Evolutionary conservation across 225 moss, liverwort and hornwort genomes (phyloP), one percentile per base, ranked within the genome.

Genomic region (Sphagnum contortum): DNA sequence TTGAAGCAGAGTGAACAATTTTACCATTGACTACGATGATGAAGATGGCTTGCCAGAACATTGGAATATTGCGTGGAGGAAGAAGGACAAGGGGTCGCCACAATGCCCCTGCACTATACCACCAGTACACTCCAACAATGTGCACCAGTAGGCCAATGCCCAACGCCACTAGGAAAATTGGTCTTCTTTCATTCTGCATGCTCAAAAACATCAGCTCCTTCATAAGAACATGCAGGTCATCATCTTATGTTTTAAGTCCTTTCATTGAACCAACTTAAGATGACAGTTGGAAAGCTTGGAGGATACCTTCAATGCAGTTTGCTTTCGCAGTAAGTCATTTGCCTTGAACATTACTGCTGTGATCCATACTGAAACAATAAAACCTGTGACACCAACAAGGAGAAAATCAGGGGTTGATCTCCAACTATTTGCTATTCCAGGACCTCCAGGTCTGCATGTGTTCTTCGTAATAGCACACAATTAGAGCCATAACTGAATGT

Each of bases 31-130:
- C 83, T 71, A 94, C 88, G 66, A 94, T 91, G 63, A 91, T 74
- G 72, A 94, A 94, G 59, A 94, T 91, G 44, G 87, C 88, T 80
- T 91, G 91, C 94, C 94, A 91, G 70, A 94, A 94, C 71, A 75
- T 77, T 45, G 94, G 94, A 59, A 94, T 94, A 49, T 85, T 83
- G 63, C 75, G 79, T 48, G 94, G 94, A 12, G 94, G 94, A 45
- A 87, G 75, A 67, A 94, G 65, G 57, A 87, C 77, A 50, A 94
- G 58, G 4, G 94, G 94, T 67, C 91, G 88, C 91, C 94, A 94
- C 57, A 94, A 81, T 70, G 90, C 76, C 67, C 89, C 91, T 59
- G 66, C 80, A 11, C 75, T 83, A 64, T 87, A 89, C 94, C 94
- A 94, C 91, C 91, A 94, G 76, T 91, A 94, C 65, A 94, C 91